Conservation (phyloP, 768 basidiomycete genomes). For the Harrya chromipes region DNA sequence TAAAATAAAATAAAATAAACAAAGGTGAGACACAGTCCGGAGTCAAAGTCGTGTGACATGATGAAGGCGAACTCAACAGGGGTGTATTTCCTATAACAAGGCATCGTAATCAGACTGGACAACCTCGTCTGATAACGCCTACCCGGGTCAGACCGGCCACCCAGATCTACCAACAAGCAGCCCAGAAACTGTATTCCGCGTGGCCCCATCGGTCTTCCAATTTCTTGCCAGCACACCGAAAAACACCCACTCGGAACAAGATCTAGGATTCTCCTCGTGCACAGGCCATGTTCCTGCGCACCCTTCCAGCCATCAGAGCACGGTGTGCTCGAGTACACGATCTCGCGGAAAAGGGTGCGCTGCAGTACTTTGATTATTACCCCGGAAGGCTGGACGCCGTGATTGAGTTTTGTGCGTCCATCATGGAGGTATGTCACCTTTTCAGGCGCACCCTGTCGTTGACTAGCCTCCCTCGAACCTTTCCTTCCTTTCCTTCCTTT, state of each 20-base stretch:
- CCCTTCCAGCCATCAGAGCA: conserved; percentile 86
- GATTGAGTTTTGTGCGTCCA: conserved; percentile 66
- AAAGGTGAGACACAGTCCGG: too few relatives aligned
- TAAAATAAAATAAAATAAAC: too few relatives aligned
- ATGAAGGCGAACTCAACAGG: too few relatives aligned
- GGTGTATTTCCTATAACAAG: conserved; percentile 4
- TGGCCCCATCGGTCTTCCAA: not conserved
- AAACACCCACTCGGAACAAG: not conserved
- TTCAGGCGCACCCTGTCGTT: not conserved
- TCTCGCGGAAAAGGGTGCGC: conserved; percentile 68
- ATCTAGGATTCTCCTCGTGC: conserved; percentile 12
- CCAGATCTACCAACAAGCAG: not conserved
- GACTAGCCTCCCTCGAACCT: too few relatives aligned
- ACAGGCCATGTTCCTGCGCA: conserved; percentile 68
- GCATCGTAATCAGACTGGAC: not conserved
- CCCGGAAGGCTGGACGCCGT: conserved; percentile 70
- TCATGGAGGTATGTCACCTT: conserved; percentile 63
- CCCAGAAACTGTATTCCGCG: conserved; percentile 5
- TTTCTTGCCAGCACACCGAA: not conserved
- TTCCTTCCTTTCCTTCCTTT: conserved; percentile 1
- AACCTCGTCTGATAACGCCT: too few relatives aligned
- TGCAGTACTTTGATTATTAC: conserved; percentile 86
- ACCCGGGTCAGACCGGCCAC: too few relatives aligned
- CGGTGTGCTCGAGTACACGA: conserved; percentile 76
- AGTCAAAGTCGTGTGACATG: too few relatives aligned